Evolutionary conservation across 208 protist genomes (phyloP).

Genomic region (Strigomonas culicis): DNA sequence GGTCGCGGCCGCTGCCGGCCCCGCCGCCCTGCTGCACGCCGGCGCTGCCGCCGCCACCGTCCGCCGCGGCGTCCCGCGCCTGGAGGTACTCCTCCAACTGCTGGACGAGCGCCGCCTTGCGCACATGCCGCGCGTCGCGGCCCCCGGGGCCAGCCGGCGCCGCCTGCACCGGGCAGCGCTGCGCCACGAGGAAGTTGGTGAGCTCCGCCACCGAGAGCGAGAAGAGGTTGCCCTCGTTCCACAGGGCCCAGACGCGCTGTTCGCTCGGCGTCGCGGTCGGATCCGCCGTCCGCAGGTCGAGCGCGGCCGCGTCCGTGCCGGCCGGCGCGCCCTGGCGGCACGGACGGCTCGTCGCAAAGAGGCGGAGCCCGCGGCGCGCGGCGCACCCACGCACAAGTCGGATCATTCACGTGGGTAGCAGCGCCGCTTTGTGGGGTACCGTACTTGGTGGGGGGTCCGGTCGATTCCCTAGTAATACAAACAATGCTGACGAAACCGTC

Average conservation of each 20-base stretch:
- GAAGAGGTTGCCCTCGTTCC: conserved; percentile 92
- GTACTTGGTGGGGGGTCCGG: too few species aligned
- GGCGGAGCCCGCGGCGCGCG: neutral
- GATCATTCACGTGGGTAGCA: too few species aligned
- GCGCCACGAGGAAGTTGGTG: conserved; percentile 53
- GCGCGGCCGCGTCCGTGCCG: neutral
- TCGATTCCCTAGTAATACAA: conserved; percentile 9
- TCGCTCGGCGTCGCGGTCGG: conserved; percentile 23
- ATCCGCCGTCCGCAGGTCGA: neutral
- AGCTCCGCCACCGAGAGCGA: conserved; percentile 81
- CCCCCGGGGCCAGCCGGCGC: conserved; percentile 14
- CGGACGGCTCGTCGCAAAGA: neutral
- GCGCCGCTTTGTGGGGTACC: too few species aligned
- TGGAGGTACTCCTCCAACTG: conserved; percentile 85
- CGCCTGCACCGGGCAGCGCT: conserved; percentile 3
- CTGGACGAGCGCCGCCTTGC: conserved; percentile 81
- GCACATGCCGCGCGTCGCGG: conserved; percentile 15
- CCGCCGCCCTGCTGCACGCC: conserved; percentile 4
- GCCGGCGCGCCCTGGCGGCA: neutral
- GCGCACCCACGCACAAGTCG: too few species aligned
- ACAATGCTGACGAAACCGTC: too few species aligned
- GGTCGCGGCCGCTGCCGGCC: conserved; percentile 9
- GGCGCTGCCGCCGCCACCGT: conserved; percentile 3
- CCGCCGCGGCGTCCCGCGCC: conserved; percentile 6
- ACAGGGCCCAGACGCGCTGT: conserved; percentile 81